Conservation (phyloP, 371 early-diverging fungal genomes). For the Rhizopus stolonifer region DNA sequence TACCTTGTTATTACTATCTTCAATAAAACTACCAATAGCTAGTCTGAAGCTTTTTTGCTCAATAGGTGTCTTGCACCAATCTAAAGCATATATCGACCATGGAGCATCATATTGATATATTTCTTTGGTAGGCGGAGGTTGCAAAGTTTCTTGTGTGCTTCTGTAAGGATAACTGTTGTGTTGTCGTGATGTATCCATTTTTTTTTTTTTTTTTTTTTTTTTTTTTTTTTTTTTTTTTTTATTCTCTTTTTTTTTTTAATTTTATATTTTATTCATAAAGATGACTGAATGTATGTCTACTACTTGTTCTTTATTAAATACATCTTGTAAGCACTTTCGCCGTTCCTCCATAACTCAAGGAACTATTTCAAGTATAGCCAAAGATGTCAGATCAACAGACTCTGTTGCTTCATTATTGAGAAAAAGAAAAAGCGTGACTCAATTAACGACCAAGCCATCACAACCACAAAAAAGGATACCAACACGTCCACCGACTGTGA, state of each 20-base stretch:
- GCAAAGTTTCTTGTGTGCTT: slow-evolving; percentile 9
- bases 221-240: neutral
- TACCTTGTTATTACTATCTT: slow-evolving; percentile 83
- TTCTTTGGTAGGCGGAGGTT: slow-evolving; percentile 53
- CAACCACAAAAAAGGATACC: no score
- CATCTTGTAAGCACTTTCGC: slow-evolving; percentile 7
- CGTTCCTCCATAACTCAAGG: slow-evolving; percentile 18
- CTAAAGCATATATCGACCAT: slow-evolving; percentile 84
- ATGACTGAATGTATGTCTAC: slow-evolving; percentile 5
- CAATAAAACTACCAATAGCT: slow-evolving; percentile 82
- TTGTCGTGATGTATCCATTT: slow-evolving; percentile 29
- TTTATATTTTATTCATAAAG: neutral
- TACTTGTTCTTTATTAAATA: neutral
- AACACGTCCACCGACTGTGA: slow-evolving; percentile 15
- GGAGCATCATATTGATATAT: slow-evolving; percentile 84
- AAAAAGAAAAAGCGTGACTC: no score
- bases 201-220: neutral
- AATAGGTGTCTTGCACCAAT: slow-evolving; percentile 76
- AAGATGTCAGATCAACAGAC: slow-evolving; percentile 17
- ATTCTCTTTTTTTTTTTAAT: neutral
- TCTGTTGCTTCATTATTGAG: neutral
- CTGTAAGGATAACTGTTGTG: slow-evolving; percentile 24
- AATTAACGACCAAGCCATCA: no score
- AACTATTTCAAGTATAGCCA: slow-evolving; percentile 21
- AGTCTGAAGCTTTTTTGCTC: slow-evolving; percentile 71